phyloP scores from a whole-genome alignment of 148 eudicot genomes.

The Cornus controversa region DNA sequence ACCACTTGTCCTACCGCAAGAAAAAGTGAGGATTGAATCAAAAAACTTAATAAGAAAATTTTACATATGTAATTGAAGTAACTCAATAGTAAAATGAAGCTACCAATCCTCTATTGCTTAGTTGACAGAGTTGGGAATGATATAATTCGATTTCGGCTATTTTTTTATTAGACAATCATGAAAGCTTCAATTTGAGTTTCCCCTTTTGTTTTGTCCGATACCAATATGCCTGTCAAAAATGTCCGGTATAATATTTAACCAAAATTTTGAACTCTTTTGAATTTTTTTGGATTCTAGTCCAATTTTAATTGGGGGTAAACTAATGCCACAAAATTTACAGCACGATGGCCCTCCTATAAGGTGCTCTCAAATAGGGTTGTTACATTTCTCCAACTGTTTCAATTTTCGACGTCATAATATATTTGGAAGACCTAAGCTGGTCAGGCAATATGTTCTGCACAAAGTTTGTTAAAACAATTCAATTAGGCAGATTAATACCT shows the following conservation, averaged over 20 bases:
- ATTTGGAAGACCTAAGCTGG: too few species aligned
- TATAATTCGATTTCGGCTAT: background rate
- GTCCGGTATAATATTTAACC: too few species aligned
- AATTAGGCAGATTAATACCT: slow-evolving; percentile 34
- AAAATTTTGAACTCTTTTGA: too few species aligned
- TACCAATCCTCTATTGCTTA: background rate
- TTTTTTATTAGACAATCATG: background rate
- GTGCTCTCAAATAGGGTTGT: too few species aligned
- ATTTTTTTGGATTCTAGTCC: too few species aligned
- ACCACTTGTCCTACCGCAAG: slow-evolving; percentile 58
- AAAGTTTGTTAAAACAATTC: slow-evolving; percentile 1
- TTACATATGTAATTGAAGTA: background rate
- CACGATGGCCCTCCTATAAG: background rate
- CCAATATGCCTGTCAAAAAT: too few species aligned
- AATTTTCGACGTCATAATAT: too few species aligned
- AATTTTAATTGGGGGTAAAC: too few species aligned
- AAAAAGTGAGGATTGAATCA: background rate
- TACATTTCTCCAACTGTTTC: too few species aligned
- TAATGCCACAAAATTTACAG: background rate
- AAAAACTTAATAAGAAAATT: background rate
- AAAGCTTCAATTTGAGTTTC: too few species aligned
- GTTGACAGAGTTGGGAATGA: background rate
- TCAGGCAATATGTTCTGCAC: background rate
- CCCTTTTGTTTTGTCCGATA: too few species aligned
- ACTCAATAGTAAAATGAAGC: background rate